Percentiles rank a stretch among this genome's conserved stretches.
These are phyloP conservation scores for Prunus mume DNA, from an alignment of 306 rosid genomes.

Conservation along the genomic window DNA sequence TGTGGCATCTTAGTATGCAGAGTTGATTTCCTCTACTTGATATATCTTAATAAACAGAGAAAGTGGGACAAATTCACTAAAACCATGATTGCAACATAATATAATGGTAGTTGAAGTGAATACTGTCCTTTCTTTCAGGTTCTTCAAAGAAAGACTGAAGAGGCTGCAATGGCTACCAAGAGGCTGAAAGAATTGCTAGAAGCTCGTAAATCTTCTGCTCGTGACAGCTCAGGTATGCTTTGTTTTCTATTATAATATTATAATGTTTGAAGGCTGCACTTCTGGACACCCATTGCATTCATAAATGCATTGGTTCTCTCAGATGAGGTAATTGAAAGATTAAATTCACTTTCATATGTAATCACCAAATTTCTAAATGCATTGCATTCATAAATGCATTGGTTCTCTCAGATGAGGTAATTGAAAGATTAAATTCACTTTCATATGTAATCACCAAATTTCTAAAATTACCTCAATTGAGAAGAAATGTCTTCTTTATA, in stretches of 20 bases:
- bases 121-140: slow-evolving; percentile 52
- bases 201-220: slow-evolving; percentile 91
- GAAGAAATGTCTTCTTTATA: not conserved
- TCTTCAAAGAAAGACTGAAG: slow-evolving; percentile 99
- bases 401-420: not conserved
- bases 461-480: slow-evolving; percentile 21
- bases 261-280: not conserved
- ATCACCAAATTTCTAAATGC: slow-evolving; percentile 14
- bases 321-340: not conserved
- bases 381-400: slow-evolving; percentile 2
- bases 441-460: slow-evolving; percentile 1
- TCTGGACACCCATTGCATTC: not conserved
- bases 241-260: not conserved
- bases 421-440: not conserved
- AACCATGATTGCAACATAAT: not conserved
- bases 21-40: too few relatives aligned
- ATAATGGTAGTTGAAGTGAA: not conserved
- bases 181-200: slow-evolving; percentile 96
- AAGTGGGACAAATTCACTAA: not conserved
- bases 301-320: slow-evolving; percentile 8
- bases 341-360: not conserved
- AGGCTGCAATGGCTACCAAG: slow-evolving; percentile 99
- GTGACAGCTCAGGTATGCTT: slow-evolving; percentile 74
- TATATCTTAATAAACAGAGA: too few relatives aligned
- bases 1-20: too few relatives aligned